A percentile compares a stretch with the other conserved stretches of the same genome.
Conservation (phyloP, 768 basidiomycete species). For the Boletus vinaceobasis region DNA sequence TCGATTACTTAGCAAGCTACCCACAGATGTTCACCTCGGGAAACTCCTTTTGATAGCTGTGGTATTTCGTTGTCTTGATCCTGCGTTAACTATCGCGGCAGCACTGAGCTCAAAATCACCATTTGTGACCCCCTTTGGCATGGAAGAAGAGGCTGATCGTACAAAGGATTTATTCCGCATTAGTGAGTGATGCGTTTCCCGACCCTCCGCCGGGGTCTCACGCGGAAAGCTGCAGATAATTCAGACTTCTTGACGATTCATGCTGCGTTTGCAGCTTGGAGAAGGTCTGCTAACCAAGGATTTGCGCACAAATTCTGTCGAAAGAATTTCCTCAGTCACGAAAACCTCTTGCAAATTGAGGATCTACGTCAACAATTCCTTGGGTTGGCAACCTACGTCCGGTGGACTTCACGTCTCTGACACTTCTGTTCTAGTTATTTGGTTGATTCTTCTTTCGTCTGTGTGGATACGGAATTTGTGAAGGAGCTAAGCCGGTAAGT, state of each 20-base stretch:
- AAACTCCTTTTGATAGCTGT: conserved; percentile 87
- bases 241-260: conserved; percentile 94
- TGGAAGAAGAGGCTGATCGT: conserved; percentile 80
- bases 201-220: neutral
- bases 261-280: conserved; percentile 86
- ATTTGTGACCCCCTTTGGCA: conserved; percentile 84
- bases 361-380: conserved; percentile 90
- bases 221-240: conserved; percentile 54
- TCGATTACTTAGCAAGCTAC: conserved; percentile 81
- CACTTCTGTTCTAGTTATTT: conserved; percentile 55
- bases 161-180: conserved; percentile 77
- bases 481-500: conserved; percentile 66
- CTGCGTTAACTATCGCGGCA: conserved; percentile 95
- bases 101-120: conserved; percentile 91
- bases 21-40: conserved; percentile 93
- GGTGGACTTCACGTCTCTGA: conserved; percentile 4
- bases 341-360: conserved; percentile 95
- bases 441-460: conserved; percentile 83
- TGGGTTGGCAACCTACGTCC: conserved; percentile 40
- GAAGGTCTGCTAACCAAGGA: conserved; percentile 59
- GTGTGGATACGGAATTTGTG: conserved; percentile 59
- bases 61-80: conserved; percentile 86
- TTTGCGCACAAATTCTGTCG: conserved; percentile 75
- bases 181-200: conserved; percentile 43
- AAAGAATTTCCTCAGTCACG: conserved; percentile 77